Base-by-base conservation (phyloP, 257 asterid genomes). In the Nicotiana undulata region DNA sequence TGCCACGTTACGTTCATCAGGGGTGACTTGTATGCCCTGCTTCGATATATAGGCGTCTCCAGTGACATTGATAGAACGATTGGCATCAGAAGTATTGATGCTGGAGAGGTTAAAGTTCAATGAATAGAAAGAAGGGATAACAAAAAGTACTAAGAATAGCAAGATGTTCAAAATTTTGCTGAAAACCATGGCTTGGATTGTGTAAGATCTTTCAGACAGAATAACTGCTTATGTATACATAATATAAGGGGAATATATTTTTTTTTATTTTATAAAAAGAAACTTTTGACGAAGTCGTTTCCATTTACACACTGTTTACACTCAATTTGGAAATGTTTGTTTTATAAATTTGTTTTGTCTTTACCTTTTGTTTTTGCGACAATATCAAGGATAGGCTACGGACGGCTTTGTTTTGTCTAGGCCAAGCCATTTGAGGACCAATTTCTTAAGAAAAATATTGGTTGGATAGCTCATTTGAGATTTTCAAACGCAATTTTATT, bases 21-120 rank as follows among this genome's bases (percentile, higher is more conserved):
- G 65, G 0, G 92, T 89, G 61, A 89, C 77, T 55, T 82, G 89
- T 28, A 89, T 74, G 68, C 87, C 88, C 22, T 78, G 65, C 10
- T 3, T n/a, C 6, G 89, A 60, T 58, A 81, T 72, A 44, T 67
- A 81, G n/a, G 90, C 88, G 1, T 49, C 79, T 5, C 85, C 88
- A n/a, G 56, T 16, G 60, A 65, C 6, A 24, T 70, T 83, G 64
- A 88, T 77, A 11, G 3, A 2, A 51, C 53, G 20, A 75, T 55
- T 40, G 34, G 10, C 22, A 9, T 85, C 22, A 16, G 55, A 1
- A 26, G 67, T 0, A 12, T 22, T 26, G 80, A 82, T 77, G 10
- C 70, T 17, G 59, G 89, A 3, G 37, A 82, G 24, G 51, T 82
- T 87, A 82, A 88, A 88, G 29, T 61, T 26, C 70, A 88, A 46